These are phyloP conservation scores for Leccinum fallax DNA, from an alignment of 1,284 basidiomycete genomes.

Conservation along the genomic window DNA sequence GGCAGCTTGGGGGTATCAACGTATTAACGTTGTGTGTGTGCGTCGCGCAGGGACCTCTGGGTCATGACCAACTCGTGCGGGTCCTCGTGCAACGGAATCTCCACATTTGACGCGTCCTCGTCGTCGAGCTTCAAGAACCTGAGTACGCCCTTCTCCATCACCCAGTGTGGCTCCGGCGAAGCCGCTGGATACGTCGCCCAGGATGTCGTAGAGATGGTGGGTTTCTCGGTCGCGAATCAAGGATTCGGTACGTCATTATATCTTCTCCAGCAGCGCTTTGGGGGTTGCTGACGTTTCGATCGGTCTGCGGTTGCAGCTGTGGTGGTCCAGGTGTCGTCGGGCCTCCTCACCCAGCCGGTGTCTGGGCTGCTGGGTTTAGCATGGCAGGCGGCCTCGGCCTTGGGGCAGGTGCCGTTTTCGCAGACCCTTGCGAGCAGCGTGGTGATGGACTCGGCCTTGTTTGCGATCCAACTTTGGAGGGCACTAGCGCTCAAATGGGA, in stretches of 20 bases:
- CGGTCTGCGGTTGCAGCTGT: conserved; percentile 20
- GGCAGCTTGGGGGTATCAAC: not conserved
- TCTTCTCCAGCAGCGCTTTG: conserved; percentile 10
- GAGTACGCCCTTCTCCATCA: conserved; percentile 16
- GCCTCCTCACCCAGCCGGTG: conserved; percentile 21
- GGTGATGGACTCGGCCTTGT: conserved; percentile 38
- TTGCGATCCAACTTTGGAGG: conserved; percentile 39
- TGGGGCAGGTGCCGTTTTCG: conserved; percentile 46
- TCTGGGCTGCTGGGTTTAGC: conserved; percentile 34
- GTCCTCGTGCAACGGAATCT: conserved; percentile 8
- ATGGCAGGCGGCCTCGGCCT: conserved; percentile 30
- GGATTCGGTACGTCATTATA: conserved; percentile 38
- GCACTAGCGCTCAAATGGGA: not conserved
- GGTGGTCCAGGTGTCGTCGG: conserved; percentile 14
- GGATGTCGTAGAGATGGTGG: conserved; percentile 47
- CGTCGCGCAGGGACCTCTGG: conserved; percentile 30
- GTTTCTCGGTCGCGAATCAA: conserved; percentile 45
- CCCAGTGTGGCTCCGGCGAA: conserved; percentile 26
- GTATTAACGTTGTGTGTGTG: not conserved
- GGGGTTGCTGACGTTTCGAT: not conserved
- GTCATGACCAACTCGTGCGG: conserved; percentile 21
- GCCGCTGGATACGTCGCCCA: conserved; percentile 38
- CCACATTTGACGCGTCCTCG: conserved; percentile 22
- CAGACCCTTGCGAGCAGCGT: conserved; percentile 43
- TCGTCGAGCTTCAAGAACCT: conserved; percentile 35